Evolutionary conservation across 2,329 filamentous ascomycete species (phyloP), one percentile per base, ranked within the genome.

Genomic region (Talaromyces rugulosus): DNA sequence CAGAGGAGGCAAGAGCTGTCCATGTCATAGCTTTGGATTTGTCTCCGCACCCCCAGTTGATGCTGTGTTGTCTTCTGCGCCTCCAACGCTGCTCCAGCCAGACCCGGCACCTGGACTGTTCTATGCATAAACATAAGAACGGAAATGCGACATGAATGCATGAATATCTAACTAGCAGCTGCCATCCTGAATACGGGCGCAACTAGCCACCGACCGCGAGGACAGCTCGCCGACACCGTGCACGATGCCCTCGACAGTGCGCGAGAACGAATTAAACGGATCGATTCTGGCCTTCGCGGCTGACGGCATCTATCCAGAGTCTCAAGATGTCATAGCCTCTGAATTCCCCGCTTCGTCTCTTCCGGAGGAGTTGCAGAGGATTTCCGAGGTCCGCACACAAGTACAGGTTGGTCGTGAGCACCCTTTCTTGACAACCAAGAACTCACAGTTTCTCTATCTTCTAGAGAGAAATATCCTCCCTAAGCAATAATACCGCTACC

Each of bases 401-500:
- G 79, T 83, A 58, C 84, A 85, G 75, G 83, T 83, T 67, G 62
- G 71, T 18, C 31, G 11, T 9, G n/a, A 12, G 23, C n/a, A 47
- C 12, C 23, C 23, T 27, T 42, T 55, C 6, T 36, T 28, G 33
- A n/a, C 18, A 28, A 36, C 5, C 27, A 18, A 42, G 27, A 57
- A 44, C 56, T 36, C 1, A 18, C 23, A 5, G 16, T 44, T 40
- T 42, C 34, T 18, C 7, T 14, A n/a, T 27, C 23, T 16, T 50
- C 54, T 68, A 90, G 87, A 77, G 83, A 63, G 88, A 96, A 69
- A 89, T 98, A 62, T 89, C 88, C 66, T 75, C 80, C 27, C 85
- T 95, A 64, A 96, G 93, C 75, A 85, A 87, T 71, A 87, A 92
- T 66, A 89, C 87, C 18, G 89, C 88, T 61, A 85, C 88, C 44